A percentile compares a stretch with the other conserved stretches of the same genome.
phyloP scores from a whole-genome alignment of 1,139 yeast species.

The Geotrichum bryndzae region DNA sequence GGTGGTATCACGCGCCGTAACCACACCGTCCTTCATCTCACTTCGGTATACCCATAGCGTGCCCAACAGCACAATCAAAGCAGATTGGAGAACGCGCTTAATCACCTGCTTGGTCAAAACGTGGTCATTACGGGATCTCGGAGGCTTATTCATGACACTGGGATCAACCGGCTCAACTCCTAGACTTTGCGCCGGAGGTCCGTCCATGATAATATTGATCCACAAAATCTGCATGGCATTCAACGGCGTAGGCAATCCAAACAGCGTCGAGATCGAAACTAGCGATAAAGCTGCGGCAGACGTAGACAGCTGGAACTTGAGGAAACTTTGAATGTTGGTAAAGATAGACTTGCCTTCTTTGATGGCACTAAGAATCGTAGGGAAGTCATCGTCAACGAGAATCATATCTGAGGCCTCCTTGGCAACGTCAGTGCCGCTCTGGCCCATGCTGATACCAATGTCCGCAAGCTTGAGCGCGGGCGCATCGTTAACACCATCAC shows the following conservation, averaged over 20 bases:
- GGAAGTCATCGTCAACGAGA: conserved; percentile 90
- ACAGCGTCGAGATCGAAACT: conserved; percentile 78
- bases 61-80: conserved; percentile 63
- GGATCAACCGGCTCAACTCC: conserved; percentile 98
- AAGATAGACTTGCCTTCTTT: conserved; percentile 97
- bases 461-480: conserved; percentile 98
- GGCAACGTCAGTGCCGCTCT: conserved; percentile 95
- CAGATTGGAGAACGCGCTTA: conserved; percentile 68
- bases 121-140: conserved; percentile 77
- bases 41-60: conserved; percentile 77
- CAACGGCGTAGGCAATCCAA: conserved; percentile 89
- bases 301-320: conserved; percentile 91
- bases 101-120: conserved; percentile 67
- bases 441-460: conserved; percentile 97
- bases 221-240: conserved; percentile 98
- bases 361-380: conserved; percentile 85
- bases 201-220: conserved; percentile 97
- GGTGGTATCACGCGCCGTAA: conserved; percentile 94
- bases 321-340: conserved; percentile 85
- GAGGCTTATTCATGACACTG: conserved; percentile 91
- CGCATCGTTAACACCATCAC: conserved; percentile 98
- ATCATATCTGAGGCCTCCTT: conserved; percentile 99
- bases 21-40: conserved; percentile 71
- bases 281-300: conserved; percentile 90
- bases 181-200: conserved; percentile 96